Percentiles rank a stretch among this genome's conserved stretches.
These are phyloP conservation scores for Cochlearia excelsa DNA, from an alignment of 345 rosid species.

Conservation along the genomic window DNA sequence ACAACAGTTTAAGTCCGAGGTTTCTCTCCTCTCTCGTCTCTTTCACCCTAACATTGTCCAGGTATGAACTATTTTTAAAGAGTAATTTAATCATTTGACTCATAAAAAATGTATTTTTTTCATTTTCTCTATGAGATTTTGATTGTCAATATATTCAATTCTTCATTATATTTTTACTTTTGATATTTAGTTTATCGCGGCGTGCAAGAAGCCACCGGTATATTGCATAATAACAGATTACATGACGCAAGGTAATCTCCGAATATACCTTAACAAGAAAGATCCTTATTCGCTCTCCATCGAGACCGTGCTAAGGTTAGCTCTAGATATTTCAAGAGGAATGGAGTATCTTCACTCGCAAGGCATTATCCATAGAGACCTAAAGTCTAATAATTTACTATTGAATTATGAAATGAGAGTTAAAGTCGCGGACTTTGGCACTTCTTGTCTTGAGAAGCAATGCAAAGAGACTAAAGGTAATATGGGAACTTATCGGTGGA, in stretches of 20 bases:
- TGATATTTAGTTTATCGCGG: conserved; percentile 80
- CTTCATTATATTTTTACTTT: neutral
- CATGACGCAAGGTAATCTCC: conserved; percentile 96
- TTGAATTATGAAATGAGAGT: conserved; percentile 95
- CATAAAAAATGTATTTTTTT: too few species aligned
- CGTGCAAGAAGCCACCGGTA: conserved; percentile 95
- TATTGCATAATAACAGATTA: conserved; percentile 97
- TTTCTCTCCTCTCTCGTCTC: conserved; percentile 91
- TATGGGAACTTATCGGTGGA: conserved; percentile 98
- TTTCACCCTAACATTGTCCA: conserved; percentile 86
- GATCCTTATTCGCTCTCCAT: conserved; percentile 92
- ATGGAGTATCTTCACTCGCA: conserved; percentile 99
- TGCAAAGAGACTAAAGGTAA: conserved; percentile 86
- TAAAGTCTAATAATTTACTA: conserved; percentile 87
- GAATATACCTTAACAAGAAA: conserved; percentile 99
- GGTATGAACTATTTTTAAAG: conserved; percentile 36
- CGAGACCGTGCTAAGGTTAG: conserved; percentile 79
- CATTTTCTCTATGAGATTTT: neutral
- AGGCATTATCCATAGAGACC: conserved; percentile 96
- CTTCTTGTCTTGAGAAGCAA: conserved; percentile 92
- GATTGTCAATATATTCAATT: neutral
- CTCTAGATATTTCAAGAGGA: conserved; percentile 96
- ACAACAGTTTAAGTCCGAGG: conserved; percentile 94
- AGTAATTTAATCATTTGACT: too few species aligned
- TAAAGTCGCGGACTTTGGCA: conserved; percentile 95